Percentiles rank a stretch among this genome's conserved stretches.
phyloP scores from a whole-genome alignment of 75 land plant species.

The Pinus albicaulis region DNA sequence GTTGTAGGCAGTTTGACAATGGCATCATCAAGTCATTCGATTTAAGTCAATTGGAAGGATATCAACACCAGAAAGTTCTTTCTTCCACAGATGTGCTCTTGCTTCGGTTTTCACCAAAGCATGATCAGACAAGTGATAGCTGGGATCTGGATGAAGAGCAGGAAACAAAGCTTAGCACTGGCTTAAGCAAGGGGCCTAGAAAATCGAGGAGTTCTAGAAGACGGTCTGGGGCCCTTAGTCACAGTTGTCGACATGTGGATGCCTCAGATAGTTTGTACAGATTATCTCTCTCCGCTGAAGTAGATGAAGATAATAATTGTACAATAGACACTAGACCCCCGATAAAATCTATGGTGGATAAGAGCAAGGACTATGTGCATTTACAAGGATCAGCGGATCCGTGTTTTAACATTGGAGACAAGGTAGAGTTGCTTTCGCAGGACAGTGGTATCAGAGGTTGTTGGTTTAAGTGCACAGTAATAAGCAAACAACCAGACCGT shows the following conservation, averaged over 20 bases:
- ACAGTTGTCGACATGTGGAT: neutral
- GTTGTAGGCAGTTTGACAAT: slow-evolving; percentile 66
- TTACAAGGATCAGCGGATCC: neutral
- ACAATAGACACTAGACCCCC: neutral
- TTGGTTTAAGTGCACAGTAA: slow-evolving; percentile 66
- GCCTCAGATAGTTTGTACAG: neutral
- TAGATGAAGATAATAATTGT: neutral
- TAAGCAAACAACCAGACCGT: slow-evolving; percentile 44
- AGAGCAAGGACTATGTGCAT: neutral
- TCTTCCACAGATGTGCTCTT: slow-evolving; percentile 17
- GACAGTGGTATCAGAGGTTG: slow-evolving; percentile 95
- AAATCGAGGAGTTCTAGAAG: slow-evolving; percentile 16
- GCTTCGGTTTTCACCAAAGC: slow-evolving; percentile 10
- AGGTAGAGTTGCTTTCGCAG: slow-evolving; percentile 71
- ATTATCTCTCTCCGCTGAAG: neutral
- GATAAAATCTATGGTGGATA: neutral
- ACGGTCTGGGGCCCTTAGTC: neutral
- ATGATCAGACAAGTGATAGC: slow-evolving; percentile 17
- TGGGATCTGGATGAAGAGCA: slow-evolving; percentile 23
- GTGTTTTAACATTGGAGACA: slow-evolving; percentile 32
- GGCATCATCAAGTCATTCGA: slow-evolving; percentile 77
- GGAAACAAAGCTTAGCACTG: slow-evolving; percentile 17
- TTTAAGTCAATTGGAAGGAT: slow-evolving; percentile 69
- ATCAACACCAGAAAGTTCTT: slow-evolving; percentile 70
- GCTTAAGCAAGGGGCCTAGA: slow-evolving; percentile 30